phyloP scores from a whole-genome alignment of 371 early-diverging fungal genomes.

The Syncephalastrum racemosum region DNA sequence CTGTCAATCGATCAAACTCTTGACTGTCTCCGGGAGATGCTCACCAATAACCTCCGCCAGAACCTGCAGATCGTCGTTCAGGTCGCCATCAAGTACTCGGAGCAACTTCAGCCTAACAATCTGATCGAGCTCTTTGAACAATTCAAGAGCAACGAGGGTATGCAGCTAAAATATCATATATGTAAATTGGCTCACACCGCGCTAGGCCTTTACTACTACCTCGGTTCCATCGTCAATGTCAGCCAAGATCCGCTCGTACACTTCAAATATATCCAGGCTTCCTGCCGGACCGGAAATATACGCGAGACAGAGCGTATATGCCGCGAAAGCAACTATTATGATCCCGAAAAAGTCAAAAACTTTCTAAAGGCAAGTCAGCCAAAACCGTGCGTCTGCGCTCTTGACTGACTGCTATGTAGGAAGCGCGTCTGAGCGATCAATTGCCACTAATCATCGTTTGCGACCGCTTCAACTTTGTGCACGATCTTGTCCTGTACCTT shows the following conservation, averaged over 20 bases:
- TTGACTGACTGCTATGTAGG: conserved; percentile 39
- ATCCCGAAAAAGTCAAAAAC: conserved; percentile 97
- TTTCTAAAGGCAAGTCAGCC: conserved; percentile 74
- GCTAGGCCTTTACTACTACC: conserved; percentile 82
- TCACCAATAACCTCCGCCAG: conserved; percentile 84
- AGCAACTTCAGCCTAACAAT: conserved; percentile 84
- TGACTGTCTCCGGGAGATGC: conserved; percentile 91
- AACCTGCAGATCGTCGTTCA: conserved; percentile 95
- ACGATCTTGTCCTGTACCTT: conserved; percentile 93
- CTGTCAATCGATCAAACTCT: conserved; percentile 93
- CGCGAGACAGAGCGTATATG: conserved; percentile 98
- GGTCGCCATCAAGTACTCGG: conserved; percentile 94
- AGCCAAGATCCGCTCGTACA: conserved; percentile 94
- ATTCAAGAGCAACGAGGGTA: conserved; percentile 91
- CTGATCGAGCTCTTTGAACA: conserved; percentile 91
- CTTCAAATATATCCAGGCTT: conserved; percentile 98
- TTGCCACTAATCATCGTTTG: conserved; percentile 97
- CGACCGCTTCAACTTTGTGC: conserved; percentile 95
- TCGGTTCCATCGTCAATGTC: conserved; percentile 93
- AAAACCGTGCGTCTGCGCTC: not conserved
- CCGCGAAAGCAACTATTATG: conserved; percentile 93
- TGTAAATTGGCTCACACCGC: not conserved
- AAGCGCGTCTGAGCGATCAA: conserved; percentile 93
- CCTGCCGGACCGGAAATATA: conserved; percentile 88
- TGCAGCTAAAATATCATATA: conserved; percentile 11